These are phyloP conservation scores for Limnomonas spitsbergensis DNA, from an alignment of 139 green algal species.

Conservation along the genomic window DNA sequence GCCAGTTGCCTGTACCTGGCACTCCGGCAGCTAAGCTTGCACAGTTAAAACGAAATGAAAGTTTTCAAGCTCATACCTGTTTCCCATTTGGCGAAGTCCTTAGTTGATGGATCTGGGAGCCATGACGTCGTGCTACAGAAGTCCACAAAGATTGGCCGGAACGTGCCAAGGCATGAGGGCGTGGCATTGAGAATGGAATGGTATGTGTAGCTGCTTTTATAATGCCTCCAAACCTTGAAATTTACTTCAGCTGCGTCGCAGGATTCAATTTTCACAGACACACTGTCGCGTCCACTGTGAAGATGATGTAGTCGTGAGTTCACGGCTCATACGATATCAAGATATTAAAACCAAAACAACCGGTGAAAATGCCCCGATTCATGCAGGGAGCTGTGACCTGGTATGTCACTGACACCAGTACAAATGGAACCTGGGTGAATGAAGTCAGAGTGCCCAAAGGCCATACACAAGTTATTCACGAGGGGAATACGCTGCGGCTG, in stretches of 20 bases:
- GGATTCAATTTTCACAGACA: constrained; percentile 1
- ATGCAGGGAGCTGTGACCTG: too few species aligned
- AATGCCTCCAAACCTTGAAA: not conserved
- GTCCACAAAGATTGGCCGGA: not conserved
- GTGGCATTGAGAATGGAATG: not conserved
- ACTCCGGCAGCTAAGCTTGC: too few species aligned
- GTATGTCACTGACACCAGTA: not conserved
- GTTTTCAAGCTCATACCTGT: not conserved
- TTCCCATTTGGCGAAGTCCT: not conserved
- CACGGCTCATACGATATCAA: too few species aligned
- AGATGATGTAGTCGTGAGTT: not conserved
- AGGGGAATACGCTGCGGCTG: not conserved
- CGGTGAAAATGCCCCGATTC: too few species aligned
- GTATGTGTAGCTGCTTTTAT: not conserved
- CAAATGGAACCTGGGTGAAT: not conserved
- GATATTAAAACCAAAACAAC: too few species aligned
- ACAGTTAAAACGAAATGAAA: too few species aligned
- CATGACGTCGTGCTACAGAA: not conserved
- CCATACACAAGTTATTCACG: not conserved
- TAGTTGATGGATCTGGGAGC: not conserved
- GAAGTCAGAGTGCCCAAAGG: not conserved
- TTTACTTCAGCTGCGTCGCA: not conserved
- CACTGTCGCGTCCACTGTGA: not conserved
- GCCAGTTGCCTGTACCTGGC: too few species aligned
- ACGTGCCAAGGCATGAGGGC: not conserved